Base-by-base conservation (phyloP, 208 protist genomes). In the Perkinsela sp. region DNA sequence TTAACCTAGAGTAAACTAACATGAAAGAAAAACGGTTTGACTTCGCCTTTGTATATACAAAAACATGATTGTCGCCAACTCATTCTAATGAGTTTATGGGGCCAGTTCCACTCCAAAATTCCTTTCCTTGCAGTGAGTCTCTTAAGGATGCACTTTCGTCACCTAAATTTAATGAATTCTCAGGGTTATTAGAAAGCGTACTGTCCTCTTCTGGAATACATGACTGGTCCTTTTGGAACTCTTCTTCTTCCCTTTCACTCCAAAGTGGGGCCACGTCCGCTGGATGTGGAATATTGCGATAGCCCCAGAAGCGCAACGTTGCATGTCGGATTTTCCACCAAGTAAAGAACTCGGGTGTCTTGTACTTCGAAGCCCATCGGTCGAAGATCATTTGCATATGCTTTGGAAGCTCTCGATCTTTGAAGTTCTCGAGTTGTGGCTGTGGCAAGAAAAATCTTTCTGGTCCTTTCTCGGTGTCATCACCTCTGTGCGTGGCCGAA, bases 341-440 rank as follows among this genome's bases (percentile, higher is more conserved):
- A 74, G 89, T 82, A 69, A 89, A 83, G 72, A 91, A 91, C 77
- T 91, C 83, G 70, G 89, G 82, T 67, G 86, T 91, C 73, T 91
- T 91, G 70, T 88, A 91, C 72, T 89, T 89, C 72, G 79, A 87
- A 2, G 86, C 83, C 84, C 86, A 91, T 6, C 86, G 81, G 68
- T 91, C 86, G 74, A 91, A 91, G 1, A 83, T 83, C 86, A 91
- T 89, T 69, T 91, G 86, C 86, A 91, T 91, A 75, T 91, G 86
- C 31, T 83, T 83, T 16, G 86, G 86, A 0, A 83, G 80, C 73
- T 89, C 82, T 71, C 89, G 86, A 65, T 83, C 86, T 72, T 89
- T 87, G 69, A 89, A 83, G 6, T 82, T 85, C 70, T 91, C 83
- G 30, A 91, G 74, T 67, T 89, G 85, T 30, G 82, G 81, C 29